Evolutionary conservation across 345 rosid species (phyloP).

Genomic region (Balakata baccata): DNA sequence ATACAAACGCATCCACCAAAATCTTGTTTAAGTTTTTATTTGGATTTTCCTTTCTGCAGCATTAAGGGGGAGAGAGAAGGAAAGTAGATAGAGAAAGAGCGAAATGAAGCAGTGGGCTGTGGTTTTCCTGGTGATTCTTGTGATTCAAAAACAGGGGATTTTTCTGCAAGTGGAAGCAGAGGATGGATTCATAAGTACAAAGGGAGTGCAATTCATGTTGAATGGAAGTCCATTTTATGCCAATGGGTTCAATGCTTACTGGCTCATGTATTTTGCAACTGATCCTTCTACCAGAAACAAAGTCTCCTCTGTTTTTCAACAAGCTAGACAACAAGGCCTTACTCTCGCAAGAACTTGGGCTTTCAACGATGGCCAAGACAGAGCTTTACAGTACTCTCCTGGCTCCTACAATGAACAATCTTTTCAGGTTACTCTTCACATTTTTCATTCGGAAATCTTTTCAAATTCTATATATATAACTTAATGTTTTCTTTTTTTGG

Average conservation of each 20-base stretch:
- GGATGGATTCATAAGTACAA: slow-evolving; percentile 60
- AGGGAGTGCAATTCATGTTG: slow-evolving; percentile 56
- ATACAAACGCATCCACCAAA: background rate
- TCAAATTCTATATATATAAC: background rate
- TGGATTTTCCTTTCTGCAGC: background rate
- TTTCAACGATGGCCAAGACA: slow-evolving; percentile 81
- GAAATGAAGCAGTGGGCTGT: slow-evolving; percentile 15
- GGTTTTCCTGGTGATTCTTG: slow-evolving; percentile 27
- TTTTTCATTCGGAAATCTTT: background rate
- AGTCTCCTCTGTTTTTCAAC: slow-evolving; percentile 59
- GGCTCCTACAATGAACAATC: slow-evolving; percentile 71
- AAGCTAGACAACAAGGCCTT: slow-evolving; percentile 65
- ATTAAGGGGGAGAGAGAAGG: background rate
- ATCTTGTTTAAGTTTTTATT: background rate
- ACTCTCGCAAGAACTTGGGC: slow-evolving; percentile 89
- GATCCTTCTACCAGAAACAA: slow-evolving; percentile 62
- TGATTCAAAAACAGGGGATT: slow-evolving; percentile 32
- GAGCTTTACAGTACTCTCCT: slow-evolving; percentile 66
- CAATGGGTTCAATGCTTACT: slow-evolving; percentile 91
- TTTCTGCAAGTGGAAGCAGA: slow-evolving; percentile 40
- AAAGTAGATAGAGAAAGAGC: too few relatives aligned
- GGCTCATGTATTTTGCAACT: slow-evolving; percentile 80
- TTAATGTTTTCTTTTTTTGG: background rate
- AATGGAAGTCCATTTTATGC: slow-evolving; percentile 74
- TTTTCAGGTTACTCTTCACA: slow-evolving; percentile 50